These are phyloP conservation scores for Suillus hirtellus DNA, from an alignment of 768 basidiomycete species.

Conservation along the genomic window DNA sequence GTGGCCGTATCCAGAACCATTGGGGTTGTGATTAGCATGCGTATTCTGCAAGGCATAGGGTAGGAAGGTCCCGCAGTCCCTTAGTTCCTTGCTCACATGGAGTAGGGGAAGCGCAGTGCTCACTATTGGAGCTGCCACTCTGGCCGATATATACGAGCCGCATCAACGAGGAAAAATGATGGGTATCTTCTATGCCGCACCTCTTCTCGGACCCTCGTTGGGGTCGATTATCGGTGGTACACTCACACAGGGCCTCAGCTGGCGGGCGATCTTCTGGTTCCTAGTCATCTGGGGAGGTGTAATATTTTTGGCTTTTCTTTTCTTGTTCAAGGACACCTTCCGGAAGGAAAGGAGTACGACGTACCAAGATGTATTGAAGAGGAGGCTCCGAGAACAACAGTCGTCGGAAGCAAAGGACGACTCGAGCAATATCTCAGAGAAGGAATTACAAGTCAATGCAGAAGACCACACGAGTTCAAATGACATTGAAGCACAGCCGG, in stretches of 20 bases:
- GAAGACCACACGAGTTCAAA: not conserved
- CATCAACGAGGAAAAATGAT: not conserved
- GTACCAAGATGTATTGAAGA: not conserved
- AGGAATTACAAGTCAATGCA: not conserved
- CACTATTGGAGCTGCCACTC: not conserved
- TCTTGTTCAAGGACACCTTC: not conserved
- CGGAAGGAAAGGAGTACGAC: not conserved
- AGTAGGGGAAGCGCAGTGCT: no score
- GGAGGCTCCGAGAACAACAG: not conserved
- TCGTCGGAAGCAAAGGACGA: not conserved
- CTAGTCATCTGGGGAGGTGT: not conserved
- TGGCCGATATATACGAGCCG: not conserved
- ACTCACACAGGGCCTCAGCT: not conserved
- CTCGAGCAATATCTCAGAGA: not conserved
- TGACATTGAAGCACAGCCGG: not conserved
- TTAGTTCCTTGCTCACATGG: no score
- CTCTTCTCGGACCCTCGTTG: not conserved
- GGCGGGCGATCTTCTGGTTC: not conserved
- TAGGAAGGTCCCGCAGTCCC: no score
- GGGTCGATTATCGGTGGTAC: not conserved
- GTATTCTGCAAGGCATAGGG: no score
- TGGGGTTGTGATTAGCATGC: no score
- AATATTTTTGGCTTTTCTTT: not conserved
- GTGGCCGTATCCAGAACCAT: no score
- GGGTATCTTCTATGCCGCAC: not conserved